These are phyloP conservation scores for Globisporangium yorkense DNA, from an alignment of 352 stramenopile species.

Conservation along the genomic window DNA sequence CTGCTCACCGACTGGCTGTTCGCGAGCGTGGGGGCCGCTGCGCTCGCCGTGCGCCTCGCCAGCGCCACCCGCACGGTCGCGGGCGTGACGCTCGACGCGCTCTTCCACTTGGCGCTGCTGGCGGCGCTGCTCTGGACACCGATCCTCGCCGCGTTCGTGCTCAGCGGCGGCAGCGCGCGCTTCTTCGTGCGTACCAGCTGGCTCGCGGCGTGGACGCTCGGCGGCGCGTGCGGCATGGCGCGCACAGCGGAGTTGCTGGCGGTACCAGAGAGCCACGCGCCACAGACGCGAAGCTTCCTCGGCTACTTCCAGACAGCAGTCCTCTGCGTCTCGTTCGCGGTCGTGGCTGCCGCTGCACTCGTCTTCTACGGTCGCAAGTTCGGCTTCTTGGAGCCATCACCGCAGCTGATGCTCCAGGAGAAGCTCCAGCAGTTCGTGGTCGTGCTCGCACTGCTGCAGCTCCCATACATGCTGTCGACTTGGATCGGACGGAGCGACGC, in stretches of 20 bases:
- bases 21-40: slow-evolving; percentile 33
- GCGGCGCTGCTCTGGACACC: slow-evolving; percentile 66
- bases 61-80: slow-evolving; percentile 5
- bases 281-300: slow-evolving; percentile 7
- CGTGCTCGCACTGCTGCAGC: slow-evolving; percentile 33
- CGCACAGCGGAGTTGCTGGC: slow-evolving; percentile 15
- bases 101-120: slow-evolving; percentile 55
- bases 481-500: slow-evolving; percentile 22
- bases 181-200: slow-evolving; percentile 46
- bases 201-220: slow-evolving; percentile 38
- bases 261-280: background rate
- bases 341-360: slow-evolving; percentile 22
- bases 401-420: slow-evolving; percentile 37
- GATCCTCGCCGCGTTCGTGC: slow-evolving; percentile 64
- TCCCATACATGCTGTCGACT: slow-evolving; percentile 37
- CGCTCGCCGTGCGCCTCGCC: slow-evolving; percentile 17
- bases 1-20: slow-evolving; percentile 50
- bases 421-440: slow-evolving; percentile 17
- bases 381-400: slow-evolving; percentile 31
- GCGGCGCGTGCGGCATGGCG: slow-evolving; percentile 45
- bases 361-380: slow-evolving; percentile 37
- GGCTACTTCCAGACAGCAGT: slow-evolving; percentile 22
- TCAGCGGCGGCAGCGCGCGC: slow-evolving; percentile 38
- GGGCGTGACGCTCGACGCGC: slow-evolving; percentile 23
- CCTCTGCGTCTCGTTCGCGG: slow-evolving; percentile 25